phyloP scores from a whole-genome alignment of 192 early-diverging fungal species.

The Mortierella claussenii region DNA sequence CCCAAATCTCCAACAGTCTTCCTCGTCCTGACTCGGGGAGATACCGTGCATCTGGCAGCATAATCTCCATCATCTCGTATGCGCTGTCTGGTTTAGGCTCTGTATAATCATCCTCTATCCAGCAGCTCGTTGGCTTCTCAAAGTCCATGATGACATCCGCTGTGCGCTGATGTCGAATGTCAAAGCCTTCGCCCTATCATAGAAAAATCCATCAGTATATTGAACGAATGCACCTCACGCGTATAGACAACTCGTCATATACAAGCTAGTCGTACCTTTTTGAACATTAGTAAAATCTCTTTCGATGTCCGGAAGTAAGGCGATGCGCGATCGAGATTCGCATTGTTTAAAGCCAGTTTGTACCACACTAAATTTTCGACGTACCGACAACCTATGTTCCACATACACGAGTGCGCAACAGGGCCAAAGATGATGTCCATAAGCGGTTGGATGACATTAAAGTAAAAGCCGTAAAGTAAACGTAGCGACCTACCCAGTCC shows the following conservation, averaged over 20 bases:
- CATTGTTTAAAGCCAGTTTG: constrained; percentile 62
- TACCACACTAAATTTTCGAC: constrained; percentile 73
- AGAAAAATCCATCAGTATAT: too few relatives aligned
- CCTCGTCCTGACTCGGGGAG: constrained; percentile 52
- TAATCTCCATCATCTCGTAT: constrained; percentile 68
- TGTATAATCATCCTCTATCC: constrained; percentile 63
- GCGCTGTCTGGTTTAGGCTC: constrained; percentile 62
- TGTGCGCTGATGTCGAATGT: constrained; percentile 67
- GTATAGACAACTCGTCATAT: too few relatives aligned
- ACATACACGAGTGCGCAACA: background rate
- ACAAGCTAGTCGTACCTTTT: constrained; percentile 61
- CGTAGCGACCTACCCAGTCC: constrained; percentile 54
- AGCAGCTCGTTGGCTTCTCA: constrained; percentile 55
- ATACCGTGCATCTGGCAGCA: constrained; percentile 62
- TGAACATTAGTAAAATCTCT: constrained; percentile 69
- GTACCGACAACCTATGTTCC: constrained; percentile 59
- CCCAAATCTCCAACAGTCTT: constrained; percentile 62
- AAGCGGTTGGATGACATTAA: too few relatives aligned
- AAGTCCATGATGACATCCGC: constrained; percentile 72
- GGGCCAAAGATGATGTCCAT: too few relatives aligned
- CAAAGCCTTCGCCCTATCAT: constrained; percentile 62
- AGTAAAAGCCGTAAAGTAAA: too few relatives aligned
- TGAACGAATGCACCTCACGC: too few relatives aligned
- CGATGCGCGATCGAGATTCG: constrained; percentile 51
- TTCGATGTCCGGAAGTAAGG: constrained; percentile 65